Conservation (phyloP, 257 asterid species). For the Fraxinus excelsior region DNA sequence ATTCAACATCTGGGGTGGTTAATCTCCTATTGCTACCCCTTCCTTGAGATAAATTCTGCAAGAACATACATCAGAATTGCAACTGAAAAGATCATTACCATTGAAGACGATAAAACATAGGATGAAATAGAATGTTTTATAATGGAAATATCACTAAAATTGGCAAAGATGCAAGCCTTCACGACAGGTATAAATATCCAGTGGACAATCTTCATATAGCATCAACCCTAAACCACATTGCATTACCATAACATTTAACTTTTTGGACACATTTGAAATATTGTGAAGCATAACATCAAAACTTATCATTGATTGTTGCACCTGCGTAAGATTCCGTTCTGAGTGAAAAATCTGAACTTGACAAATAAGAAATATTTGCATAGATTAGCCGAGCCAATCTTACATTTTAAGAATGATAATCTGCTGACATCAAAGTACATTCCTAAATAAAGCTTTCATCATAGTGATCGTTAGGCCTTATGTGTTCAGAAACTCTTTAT, state of each 20-base stretch:
- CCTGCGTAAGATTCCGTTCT: background rate
- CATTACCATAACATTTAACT: background rate
- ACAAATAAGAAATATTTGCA: background rate
- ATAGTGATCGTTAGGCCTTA: background rate
- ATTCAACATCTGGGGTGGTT: slow-evolving; percentile 49
- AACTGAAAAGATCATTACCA: slow-evolving; percentile 18
- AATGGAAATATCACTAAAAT: background rate
- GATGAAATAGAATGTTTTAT: background rate
- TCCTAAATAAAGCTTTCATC: background rate
- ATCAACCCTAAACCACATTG: background rate
- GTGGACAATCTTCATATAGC: background rate
- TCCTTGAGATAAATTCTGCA: slow-evolving; percentile 77
- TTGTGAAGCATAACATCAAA: background rate
- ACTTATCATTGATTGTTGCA: background rate
- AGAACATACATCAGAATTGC: slow-evolving; percentile 19
- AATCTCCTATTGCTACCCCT: slow-evolving; percentile 60
- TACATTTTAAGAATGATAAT: background rate
- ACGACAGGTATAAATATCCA: background rate
- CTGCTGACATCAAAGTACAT: background rate
- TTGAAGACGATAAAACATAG: background rate
- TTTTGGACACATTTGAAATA: background rate
- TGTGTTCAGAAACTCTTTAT: background rate
- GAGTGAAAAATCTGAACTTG: background rate
- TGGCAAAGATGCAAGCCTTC: background rate
- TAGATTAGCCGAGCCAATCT: slow-evolving; percentile 14